Evolutionary conservation across 306 rosid species (phyloP), one percentile per base, ranked within the genome.

Genomic region (Alnus rubra): DNA sequence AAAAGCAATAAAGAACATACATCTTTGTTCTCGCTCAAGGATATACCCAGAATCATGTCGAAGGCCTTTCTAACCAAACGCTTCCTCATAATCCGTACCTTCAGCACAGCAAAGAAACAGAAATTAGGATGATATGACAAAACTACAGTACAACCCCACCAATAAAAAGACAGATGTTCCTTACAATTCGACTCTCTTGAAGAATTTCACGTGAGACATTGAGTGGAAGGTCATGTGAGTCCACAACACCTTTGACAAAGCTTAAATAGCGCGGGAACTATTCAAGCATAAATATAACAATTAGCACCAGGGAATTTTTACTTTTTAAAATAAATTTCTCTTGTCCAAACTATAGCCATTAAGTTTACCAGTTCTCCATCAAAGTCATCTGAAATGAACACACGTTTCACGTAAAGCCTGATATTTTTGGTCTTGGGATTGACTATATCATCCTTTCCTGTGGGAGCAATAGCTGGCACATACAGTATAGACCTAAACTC

Each of bases 171-270:
- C 0, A 70, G 30, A 31, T 5, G 13, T 16, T 64, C 82, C 98
- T 84, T 88, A 95, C 98, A 52, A 96, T 83, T 72, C 97, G 93
- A 78, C 98, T 96, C 83, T 96, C 99, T 88, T 96, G 99, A 84
- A 93, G 99, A 85, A 96, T 91, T 85, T 96, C 99, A 74, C 98
- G 98, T 10, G 99, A 96, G 73, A 93, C 97, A 77, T 96, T 96
- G 79, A 96, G 98, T 56, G 99, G 99, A 79, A 96, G 99, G 83
- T 93, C 98, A 82, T 91, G 88, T 1, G 99, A 96, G 82, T 96
- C 99, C 76, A 96, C 98, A 78, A 93, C 93, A 86, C 99, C 99
- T 83, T 96, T 93, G 78, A 93, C 86, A 69, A 96, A 96, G 91
- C 98, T 96, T 51, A 93, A 88, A 80, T 96, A 96, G 53, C 97